A percentile compares a stretch with the other conserved stretches of the same genome.
phyloP scores from a whole-genome alignment of 192 early-diverging fungal species.

The Podila epigama region DNA sequence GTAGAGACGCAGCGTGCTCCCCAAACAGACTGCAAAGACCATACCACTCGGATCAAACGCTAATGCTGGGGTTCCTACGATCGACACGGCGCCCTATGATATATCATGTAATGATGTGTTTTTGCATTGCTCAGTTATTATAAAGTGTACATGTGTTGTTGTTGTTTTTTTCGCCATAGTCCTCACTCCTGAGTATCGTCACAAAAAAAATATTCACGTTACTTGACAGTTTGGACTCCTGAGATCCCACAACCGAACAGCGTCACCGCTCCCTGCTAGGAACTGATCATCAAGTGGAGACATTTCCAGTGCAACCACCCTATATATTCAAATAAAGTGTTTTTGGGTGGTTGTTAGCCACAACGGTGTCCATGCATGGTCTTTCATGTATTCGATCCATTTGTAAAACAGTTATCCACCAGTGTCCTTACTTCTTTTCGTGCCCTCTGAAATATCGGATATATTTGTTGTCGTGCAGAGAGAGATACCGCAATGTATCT shows the following conservation, averaged over 20 bases:
- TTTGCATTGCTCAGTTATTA: no score
- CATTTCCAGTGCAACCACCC: slow-evolving; percentile 83
- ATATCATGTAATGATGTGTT: not conserved
- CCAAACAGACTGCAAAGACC: slow-evolving; percentile 71
- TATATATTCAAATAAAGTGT: slow-evolving; percentile 8
- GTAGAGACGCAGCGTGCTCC: slow-evolving; percentile 68
- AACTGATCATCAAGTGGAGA: slow-evolving; percentile 83
- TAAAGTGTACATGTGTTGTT: no score
- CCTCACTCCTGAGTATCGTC: no score
- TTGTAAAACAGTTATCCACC: not conserved
- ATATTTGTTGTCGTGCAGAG: slow-evolving; percentile 94
- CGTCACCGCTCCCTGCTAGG: slow-evolving; percentile 84
- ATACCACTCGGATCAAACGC: slow-evolving; percentile 83
- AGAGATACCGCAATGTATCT: slow-evolving; percentile 94
- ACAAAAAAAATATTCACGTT: no score
- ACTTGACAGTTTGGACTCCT: slow-evolving; percentile 65
- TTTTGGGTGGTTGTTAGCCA: not conserved
- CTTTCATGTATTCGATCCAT: not conserved
- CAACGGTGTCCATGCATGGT: not conserved
- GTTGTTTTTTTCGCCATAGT: no score
- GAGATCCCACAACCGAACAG: slow-evolving; percentile 89
- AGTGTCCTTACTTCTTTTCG: slow-evolving; percentile 58
- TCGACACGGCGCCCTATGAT: slow-evolving; percentile 45
- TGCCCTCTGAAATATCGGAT: slow-evolving; percentile 94
- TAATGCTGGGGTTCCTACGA: slow-evolving; percentile 58